Evolutionary conservation across 352 stramenopile species (phyloP).

Genomic region (Pythium utonaiense): DNA sequence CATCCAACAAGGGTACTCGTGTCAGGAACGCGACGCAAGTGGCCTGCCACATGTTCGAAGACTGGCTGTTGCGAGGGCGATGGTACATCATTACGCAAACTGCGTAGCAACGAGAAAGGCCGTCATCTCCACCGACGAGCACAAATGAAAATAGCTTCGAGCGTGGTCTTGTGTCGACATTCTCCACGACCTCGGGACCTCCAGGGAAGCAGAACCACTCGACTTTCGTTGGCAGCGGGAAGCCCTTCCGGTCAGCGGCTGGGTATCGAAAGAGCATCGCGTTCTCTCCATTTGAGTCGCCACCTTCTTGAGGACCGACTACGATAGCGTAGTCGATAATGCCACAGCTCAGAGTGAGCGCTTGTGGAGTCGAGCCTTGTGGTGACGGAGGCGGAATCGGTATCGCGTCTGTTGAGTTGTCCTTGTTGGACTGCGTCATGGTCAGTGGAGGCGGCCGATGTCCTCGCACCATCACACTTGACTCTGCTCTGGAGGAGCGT

Average conservation of each 20-base stretch:
- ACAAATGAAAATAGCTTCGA: conserved; percentile 79
- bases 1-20: conserved; percentile 56
- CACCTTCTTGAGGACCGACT: conserved; percentile 32
- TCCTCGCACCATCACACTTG: conserved; percentile 11
- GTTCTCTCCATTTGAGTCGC: conserved; percentile 34
- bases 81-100: conserved; percentile 75
- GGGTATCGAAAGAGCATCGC: conserved; percentile 65
- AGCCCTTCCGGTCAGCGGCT: conserved; percentile 41
- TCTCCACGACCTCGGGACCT: conserved; percentile 53
- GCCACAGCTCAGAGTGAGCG: conserved; percentile 46
- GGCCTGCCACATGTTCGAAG: conserved; percentile 46
- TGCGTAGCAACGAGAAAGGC: conserved; percentile 62
- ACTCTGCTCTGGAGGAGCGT: conserved; percentile 20
- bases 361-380: conserved; percentile 9
- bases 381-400: conserved; percentile 18
- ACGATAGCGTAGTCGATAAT: conserved; percentile 82
- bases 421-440: conserved; percentile 11
- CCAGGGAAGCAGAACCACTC: conserved; percentile 87
- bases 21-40: conserved; percentile 76
- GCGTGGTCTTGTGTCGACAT: conserved; percentile 33
- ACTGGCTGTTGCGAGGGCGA: conserved; percentile 16
- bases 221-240: conserved; percentile 81
- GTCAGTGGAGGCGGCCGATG: conserved; percentile 14
- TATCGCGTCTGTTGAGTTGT: background rate
- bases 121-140: conserved; percentile 70